Percentiles rank a stretch among this genome's conserved stretches.
phyloP scores from a whole-genome alignment of 2,329 filamentous ascomycete genomes.

The Bertia moriformis region DNA sequence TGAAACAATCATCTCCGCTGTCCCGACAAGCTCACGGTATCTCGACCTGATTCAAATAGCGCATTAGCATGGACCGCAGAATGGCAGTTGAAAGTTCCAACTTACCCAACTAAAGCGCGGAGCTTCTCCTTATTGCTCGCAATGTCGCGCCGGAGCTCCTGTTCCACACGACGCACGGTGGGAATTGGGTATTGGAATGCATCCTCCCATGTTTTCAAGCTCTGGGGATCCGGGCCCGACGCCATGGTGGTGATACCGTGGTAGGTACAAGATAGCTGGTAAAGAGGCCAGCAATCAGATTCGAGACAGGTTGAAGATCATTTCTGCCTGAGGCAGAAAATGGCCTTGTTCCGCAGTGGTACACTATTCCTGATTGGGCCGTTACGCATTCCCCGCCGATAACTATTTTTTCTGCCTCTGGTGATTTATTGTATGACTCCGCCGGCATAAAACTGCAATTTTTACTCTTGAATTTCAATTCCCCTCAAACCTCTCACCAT shows the following conservation, averaged over 20 bases:
- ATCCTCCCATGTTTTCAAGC: conserved; percentile 48
- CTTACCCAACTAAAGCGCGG: conserved; percentile 50
- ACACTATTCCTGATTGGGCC: no score
- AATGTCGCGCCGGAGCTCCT: conserved; percentile 46
- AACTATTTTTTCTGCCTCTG: no score
- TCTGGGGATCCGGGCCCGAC: conserved; percentile 36
- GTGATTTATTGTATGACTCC: no score
- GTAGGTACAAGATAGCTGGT: no score
- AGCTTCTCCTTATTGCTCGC: conserved; percentile 51
- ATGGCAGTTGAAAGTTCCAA: conserved; percentile 2
- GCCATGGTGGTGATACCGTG: conserved; percentile 29
- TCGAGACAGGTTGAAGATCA: no score
- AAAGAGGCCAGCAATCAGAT: no score
- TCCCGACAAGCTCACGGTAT: conserved; percentile 51
- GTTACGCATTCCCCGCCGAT: no score
- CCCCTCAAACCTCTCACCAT: no score
- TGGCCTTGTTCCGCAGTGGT: no score
- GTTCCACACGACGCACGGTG: conserved; percentile 45
- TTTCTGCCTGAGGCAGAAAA: no score
- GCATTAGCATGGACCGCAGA: conserved; percentile 2
- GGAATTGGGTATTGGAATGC: conserved; percentile 53
- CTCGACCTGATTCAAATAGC: conserved; percentile 28
- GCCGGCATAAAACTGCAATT: no score
- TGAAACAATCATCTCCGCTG: conserved; percentile 51
- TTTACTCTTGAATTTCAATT: no score